Evolutionary conservation across 176 grass and related monocot species (phyloP).

Genomic region (Rhynchospora pubera): DNA sequence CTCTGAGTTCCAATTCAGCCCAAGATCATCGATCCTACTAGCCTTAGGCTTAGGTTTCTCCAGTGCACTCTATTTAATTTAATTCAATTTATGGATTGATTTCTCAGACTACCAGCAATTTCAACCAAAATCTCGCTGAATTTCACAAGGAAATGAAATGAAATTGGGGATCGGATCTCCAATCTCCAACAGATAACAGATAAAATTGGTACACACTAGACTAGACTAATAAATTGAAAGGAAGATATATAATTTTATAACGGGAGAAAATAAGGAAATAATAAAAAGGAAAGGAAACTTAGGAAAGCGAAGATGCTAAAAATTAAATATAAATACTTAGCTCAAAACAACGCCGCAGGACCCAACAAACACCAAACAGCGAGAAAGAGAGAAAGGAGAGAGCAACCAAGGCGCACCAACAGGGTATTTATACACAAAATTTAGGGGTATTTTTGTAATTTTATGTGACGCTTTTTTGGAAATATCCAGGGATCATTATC

Average conservation of each 20-base stretch:
- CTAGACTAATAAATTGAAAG: not conserved
- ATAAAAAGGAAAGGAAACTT: too few relatives aligned
- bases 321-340: conserved; percentile 26
- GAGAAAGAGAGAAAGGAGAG: conserved; percentile 9
- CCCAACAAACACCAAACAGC: conserved; percentile 10
- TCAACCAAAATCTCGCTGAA: not conserved
- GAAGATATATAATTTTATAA: not conserved
- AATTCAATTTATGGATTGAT: not conserved
- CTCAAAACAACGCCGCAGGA: not conserved
- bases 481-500: not conserved
- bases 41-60: conserved; percentile 32
- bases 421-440: conserved; percentile 33
- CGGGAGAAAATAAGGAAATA: not conserved
- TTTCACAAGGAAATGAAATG: not conserved
- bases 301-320: too few relatives aligned
- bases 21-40: conserved; percentile 45
- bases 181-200: not conserved
- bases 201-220: too few relatives aligned
- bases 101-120: not conserved
- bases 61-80: conserved; percentile 37
- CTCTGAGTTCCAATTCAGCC: conserved; percentile 22
- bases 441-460: conserved; percentile 22
- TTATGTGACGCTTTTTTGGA: not conserved
- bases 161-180: too few relatives aligned
- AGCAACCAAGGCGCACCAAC: not conserved